Percentiles rank a stretch among this genome's conserved stretches.
phyloP scores from a whole-genome alignment of 2,329 filamentous ascomycete species.

The Microascus cirrosus region DNA sequence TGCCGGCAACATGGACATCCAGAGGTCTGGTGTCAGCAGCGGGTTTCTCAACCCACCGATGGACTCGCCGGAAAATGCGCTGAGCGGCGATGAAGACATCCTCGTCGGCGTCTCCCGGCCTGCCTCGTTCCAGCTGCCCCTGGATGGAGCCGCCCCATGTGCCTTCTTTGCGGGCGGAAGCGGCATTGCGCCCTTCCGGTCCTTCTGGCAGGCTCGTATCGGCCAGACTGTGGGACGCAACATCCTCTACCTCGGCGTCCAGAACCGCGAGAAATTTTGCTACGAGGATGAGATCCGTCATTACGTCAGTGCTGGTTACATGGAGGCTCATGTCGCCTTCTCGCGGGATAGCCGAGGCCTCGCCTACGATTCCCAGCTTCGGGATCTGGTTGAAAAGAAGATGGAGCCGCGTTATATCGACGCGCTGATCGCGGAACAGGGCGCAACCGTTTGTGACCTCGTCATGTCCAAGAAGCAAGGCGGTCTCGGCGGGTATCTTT shows the following conservation, averaged over 20 bases:
- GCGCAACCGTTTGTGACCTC: slow-evolving; percentile 36
- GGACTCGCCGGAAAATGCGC: slow-evolving; percentile 22
- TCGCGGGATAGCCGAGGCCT: slow-evolving; percentile 37
- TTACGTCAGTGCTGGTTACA: slow-evolving; percentile 30
- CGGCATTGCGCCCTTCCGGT: slow-evolving; percentile 41
- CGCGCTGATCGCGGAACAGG: slow-evolving; percentile 37
- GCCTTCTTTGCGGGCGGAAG: slow-evolving; percentile 42
- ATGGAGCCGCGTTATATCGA: slow-evolving; percentile 42
- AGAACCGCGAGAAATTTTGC: slow-evolving; percentile 39
- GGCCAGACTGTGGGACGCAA: slow-evolving; percentile 29
- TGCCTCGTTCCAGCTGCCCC: slow-evolving; percentile 37
- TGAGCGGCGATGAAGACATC: slow-evolving; percentile 31
- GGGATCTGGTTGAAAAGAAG: slow-evolving; percentile 35
- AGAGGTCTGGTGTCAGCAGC: slow-evolving; percentile 36
- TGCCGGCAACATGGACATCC: slow-evolving; percentile 16
- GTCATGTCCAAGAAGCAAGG: slow-evolving; percentile 46
- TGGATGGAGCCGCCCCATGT: slow-evolving; percentile 36
- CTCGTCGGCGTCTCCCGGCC: slow-evolving; percentile 41
- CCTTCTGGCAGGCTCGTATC: slow-evolving; percentile 39
- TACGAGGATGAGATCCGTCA: slow-evolving; percentile 36
- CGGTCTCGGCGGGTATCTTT: slow-evolving; percentile 25
- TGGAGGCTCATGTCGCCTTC: slow-evolving; percentile 42
- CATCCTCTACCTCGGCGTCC: slow-evolving; percentile 38
- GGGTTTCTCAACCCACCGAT: slow-evolving; percentile 42
- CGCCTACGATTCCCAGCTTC: slow-evolving; percentile 25